Evolutionary conservation across 176 grass and related monocot species (phyloP).

Genomic region (Aegilops speltoides): DNA sequence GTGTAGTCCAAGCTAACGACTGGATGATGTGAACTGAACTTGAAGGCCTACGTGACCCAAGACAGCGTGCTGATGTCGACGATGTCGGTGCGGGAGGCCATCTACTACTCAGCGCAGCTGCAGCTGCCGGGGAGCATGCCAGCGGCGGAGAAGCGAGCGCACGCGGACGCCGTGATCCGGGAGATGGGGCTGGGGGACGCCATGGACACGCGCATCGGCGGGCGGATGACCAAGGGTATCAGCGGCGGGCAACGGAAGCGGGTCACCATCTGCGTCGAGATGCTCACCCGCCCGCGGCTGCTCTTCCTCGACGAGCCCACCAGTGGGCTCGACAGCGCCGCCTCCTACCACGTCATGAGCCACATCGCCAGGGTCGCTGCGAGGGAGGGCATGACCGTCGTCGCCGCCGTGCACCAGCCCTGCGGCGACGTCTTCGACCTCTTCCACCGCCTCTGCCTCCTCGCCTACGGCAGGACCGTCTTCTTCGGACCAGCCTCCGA

Average conservation of each 20-base stretch:
- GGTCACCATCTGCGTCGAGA: slow-evolving; percentile 65
- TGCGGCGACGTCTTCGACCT: slow-evolving; percentile 53
- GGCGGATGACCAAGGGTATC: slow-evolving; percentile 51
- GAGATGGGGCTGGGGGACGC: slow-evolving; percentile 63
- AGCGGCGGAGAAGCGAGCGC: slow-evolving; percentile 29
- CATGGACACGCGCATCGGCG: slow-evolving; percentile 59
- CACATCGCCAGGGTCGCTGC: slow-evolving; percentile 26
- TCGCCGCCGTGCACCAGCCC: slow-evolving; percentile 68
- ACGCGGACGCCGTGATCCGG: slow-evolving; percentile 41
- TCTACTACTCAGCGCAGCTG: slow-evolving; percentile 63
- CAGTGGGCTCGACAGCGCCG: slow-evolving; percentile 90
- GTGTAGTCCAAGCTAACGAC: no score
- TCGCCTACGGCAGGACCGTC: slow-evolving; percentile 42
- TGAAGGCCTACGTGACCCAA: slow-evolving; percentile 71
- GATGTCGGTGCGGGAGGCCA: slow-evolving; percentile 51
- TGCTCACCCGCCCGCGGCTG: slow-evolving; percentile 49
- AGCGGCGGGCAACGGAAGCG: slow-evolving; percentile 58
- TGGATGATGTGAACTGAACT: background rate
- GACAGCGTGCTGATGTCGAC: slow-evolving; percentile 71
- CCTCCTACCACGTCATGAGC: slow-evolving; percentile 57
- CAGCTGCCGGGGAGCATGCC: slow-evolving; percentile 59
- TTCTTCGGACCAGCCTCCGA: slow-evolving; percentile 42
- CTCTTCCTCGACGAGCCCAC: slow-evolving; percentile 99
- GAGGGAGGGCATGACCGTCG: slow-evolving; percentile 37
- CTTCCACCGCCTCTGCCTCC: slow-evolving; percentile 48